Conservation (phyloP, 805 yeast genomes). For the Metschnikowia kofuensis region DNA sequence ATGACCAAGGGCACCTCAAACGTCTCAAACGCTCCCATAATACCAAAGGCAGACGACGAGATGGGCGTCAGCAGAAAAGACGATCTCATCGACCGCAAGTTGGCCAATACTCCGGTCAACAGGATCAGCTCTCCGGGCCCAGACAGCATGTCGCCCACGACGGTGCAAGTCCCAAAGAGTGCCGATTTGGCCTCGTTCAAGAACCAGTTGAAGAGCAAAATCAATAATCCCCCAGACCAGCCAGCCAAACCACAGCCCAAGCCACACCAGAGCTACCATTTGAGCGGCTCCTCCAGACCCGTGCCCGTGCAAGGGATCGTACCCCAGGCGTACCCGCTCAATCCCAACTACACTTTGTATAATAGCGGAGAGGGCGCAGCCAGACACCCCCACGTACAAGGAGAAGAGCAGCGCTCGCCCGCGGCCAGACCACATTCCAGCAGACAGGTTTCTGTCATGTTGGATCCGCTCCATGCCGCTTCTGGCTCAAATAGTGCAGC, state of each 20-base stretch:
- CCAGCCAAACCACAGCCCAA: neutral
- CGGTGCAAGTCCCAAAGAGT: constrained; percentile 9
- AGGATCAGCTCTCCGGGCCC: constrained; percentile 7
- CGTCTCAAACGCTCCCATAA: too few species aligned
- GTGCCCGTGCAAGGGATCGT: constrained; percentile 27
- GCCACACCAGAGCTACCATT: constrained; percentile 9
- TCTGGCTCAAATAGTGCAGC: neutral
- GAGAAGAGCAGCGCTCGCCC: neutral
- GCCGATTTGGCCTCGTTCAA: constrained; percentile 9
- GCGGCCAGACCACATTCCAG: constrained; percentile 14
- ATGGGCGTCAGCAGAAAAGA: neutral
- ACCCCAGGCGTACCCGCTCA: constrained; percentile 36
- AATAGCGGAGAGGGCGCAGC: constrained; percentile 17
- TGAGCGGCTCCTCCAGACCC: constrained; percentile 16
- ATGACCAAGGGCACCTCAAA: constrained; percentile 3
- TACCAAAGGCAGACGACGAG: too few species aligned
- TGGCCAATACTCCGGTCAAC: constrained; percentile 13
- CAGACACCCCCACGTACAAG: neutral
- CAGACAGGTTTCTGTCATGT: constrained; percentile 41
- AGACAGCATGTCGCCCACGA: constrained; percentile 15
- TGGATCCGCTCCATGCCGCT: constrained; percentile 31
- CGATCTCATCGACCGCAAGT: constrained; percentile 5
- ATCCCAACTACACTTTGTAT: constrained; percentile 35
- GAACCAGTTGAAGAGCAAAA: constrained; percentile 9
- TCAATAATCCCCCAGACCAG: neutral